Conservation (phyloP, 352 stramenopile genomes). For the Phytophthora ramorum region DNA sequence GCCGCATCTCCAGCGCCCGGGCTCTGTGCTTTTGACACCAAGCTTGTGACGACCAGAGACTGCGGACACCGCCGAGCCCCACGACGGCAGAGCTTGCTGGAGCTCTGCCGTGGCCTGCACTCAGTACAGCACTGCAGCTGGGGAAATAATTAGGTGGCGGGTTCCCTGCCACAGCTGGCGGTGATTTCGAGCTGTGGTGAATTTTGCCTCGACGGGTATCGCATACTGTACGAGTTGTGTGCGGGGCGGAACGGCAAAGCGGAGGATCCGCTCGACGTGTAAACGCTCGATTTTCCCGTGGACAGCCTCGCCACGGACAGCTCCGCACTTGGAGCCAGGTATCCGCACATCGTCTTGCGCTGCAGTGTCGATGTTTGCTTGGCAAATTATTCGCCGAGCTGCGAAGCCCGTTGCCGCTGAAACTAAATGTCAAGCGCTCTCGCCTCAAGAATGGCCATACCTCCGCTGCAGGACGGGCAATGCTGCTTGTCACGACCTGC, state of each 20-base stretch:
- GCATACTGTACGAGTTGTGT: slow-evolving; percentile 8
- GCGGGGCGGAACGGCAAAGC: background rate
- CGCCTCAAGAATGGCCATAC: slow-evolving; percentile 18
- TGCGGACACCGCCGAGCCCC: background rate
- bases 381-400: slow-evolving; percentile 16
- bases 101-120: background rate
- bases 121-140: slow-evolving; percentile 14
- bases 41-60: slow-evolving; percentile 7
- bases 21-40: slow-evolving; percentile 27
- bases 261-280: slow-evolving; percentile 1
- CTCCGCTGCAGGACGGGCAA: background rate
- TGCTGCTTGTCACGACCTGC: background rate
- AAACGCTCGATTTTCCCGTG: slow-evolving; percentile 10
- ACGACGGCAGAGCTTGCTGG: slow-evolving; percentile 5
- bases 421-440: slow-evolving; percentile 19
- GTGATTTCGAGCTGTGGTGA: slow-evolving; percentile 6
- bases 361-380: slow-evolving; percentile 1
- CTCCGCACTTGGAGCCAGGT: slow-evolving; percentile 18
- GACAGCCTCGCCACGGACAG: slow-evolving; percentile 23
- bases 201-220: slow-evolving; percentile 24
- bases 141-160: slow-evolving; percentile 24
- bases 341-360: slow-evolving; percentile 11
- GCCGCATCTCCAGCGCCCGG: slow-evolving; percentile 14
- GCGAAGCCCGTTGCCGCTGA: slow-evolving; percentile 10
- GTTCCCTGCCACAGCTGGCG: slow-evolving; percentile 15